Conservation (phyloP, 768 basidiomycete genomes). For the Cystofilobasidium bisporidii region DNA sequence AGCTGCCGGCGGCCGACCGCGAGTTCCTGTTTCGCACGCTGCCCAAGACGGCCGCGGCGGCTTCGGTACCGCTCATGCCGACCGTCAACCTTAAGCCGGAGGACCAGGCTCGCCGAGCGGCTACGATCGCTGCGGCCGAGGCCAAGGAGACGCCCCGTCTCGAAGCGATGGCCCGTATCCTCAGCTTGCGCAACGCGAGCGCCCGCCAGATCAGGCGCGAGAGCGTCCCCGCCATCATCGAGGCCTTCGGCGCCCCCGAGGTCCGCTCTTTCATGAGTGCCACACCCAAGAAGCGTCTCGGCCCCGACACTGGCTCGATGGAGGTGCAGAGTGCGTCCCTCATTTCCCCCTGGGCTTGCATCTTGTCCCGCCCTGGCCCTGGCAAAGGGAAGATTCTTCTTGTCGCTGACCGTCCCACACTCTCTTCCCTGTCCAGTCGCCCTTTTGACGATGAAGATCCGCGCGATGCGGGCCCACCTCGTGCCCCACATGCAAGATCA, state of each 20-base stretch:
- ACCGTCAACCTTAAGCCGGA: slow-evolving; percentile 7
- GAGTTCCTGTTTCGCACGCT: slow-evolving; percentile 20
- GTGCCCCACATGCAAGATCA: slow-evolving; percentile 21
- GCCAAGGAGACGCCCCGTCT: slow-evolving; percentile 13
- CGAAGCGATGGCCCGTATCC: slow-evolving; percentile 19
- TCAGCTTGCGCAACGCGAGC: slow-evolving; percentile 18
- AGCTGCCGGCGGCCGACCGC: slow-evolving; percentile 6
- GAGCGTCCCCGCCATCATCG: slow-evolving; percentile 15
- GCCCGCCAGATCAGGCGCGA: slow-evolving; percentile 13
- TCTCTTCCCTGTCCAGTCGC: slow-evolving; percentile 5
- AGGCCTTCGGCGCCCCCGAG: slow-evolving; percentile 17
- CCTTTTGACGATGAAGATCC: slow-evolving; percentile 16
- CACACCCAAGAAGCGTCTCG: neutral
- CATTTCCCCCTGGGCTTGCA: no score
- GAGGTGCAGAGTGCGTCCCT: slow-evolving; percentile 26
- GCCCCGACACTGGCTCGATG: slow-evolving; percentile 19
- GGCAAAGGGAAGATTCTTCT: no score
- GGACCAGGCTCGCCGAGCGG: slow-evolving; percentile 2
- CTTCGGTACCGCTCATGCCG: slow-evolving; percentile 1
- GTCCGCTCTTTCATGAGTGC: neutral
- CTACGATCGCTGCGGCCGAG: slow-evolving; percentile 7
- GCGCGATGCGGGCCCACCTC: slow-evolving; percentile 17
- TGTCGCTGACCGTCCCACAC: neutral
- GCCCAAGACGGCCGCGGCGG: slow-evolving; percentile 10
- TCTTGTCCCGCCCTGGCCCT: no score